Evolutionary conservation across 1,284 basidiomycete genomes (phyloP).

Genomic region (Athelia psychrophila): DNA sequence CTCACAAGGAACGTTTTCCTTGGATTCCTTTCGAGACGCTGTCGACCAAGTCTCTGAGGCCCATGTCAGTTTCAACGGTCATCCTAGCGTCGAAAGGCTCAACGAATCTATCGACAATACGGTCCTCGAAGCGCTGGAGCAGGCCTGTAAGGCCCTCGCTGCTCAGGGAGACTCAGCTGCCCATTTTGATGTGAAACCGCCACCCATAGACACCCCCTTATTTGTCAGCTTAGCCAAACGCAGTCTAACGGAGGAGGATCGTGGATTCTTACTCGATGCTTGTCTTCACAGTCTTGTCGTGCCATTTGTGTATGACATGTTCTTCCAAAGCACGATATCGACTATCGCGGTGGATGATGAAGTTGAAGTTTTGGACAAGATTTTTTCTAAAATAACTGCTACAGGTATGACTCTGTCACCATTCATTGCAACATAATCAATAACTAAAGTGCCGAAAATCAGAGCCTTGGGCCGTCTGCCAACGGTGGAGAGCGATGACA

Average conservation of each 20-base stretch:
- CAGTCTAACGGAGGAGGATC: background rate
- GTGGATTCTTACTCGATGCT: background rate
- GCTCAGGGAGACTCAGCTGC: background rate
- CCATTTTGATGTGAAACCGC: background rate
- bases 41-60: constrained; percentile 1
- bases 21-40: background rate
- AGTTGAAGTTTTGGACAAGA: background rate
- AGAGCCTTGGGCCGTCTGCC: background rate
- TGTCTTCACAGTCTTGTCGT: background rate
- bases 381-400: background rate
- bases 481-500: background rate
- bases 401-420: background rate
- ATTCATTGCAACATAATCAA: too few species aligned
- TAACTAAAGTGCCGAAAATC: too few species aligned
- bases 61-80: background rate
- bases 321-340: background rate
- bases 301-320: background rate
- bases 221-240: background rate
- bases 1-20: too few species aligned
- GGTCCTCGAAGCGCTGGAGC: background rate
- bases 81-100: background rate
- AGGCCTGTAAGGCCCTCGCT: background rate
- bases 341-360: background rate
- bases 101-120: background rate
- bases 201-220: background rate